phyloP scores from a whole-genome alignment of 2,329 filamentous ascomycete species.

The Coniochaeta ligniaria region DNA sequence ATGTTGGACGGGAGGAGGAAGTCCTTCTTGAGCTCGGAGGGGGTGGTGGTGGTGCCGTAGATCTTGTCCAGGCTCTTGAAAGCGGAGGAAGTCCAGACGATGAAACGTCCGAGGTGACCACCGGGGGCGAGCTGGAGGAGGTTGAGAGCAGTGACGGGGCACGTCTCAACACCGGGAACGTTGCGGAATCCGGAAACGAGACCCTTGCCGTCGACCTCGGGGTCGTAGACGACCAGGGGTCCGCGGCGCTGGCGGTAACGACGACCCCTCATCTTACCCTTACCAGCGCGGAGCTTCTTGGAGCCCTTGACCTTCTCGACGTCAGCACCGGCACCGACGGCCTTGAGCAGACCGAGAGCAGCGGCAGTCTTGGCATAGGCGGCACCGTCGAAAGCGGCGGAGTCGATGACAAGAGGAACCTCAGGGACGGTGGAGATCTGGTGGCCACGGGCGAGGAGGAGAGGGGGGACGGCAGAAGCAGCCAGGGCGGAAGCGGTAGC shows the following conservation, averaged over 20 bases:
- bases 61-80: slow-evolving; percentile 95
- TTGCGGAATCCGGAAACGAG: slow-evolving; percentile 95
- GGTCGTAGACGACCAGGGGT: slow-evolving; percentile 95
- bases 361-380: slow-evolving; percentile 82
- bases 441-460: slow-evolving; percentile 96
- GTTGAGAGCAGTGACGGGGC: slow-evolving; percentile 88
- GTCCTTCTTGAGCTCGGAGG: slow-evolving; percentile 96
- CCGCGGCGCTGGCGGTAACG: slow-evolving; percentile 97
- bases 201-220: slow-evolving; percentile 90
- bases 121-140: slow-evolving; percentile 98
- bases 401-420: slow-evolving; percentile 95
- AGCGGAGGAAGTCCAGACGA: slow-evolving; percentile 96
- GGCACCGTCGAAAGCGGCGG: slow-evolving; percentile 73
- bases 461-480: slow-evolving; percentile 89
- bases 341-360: slow-evolving; percentile 80
- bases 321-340: slow-evolving; percentile 83
- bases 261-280: slow-evolving; percentile 97
- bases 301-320: slow-evolving; percentile 94
- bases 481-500: slow-evolving; percentile 95
- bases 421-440: slow-evolving; percentile 86
- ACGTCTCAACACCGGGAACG: slow-evolving; percentile 96
- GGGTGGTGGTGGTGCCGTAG: slow-evolving; percentile 87
- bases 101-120: slow-evolving; percentile 97
- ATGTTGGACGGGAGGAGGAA: slow-evolving; percentile 92
- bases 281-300: slow-evolving; percentile 95